Evolutionary conservation across 2,329 filamentous ascomycete genomes (phyloP), one percentile per base, ranked within the genome.

Genomic region (Chaetomium sp.): DNA sequence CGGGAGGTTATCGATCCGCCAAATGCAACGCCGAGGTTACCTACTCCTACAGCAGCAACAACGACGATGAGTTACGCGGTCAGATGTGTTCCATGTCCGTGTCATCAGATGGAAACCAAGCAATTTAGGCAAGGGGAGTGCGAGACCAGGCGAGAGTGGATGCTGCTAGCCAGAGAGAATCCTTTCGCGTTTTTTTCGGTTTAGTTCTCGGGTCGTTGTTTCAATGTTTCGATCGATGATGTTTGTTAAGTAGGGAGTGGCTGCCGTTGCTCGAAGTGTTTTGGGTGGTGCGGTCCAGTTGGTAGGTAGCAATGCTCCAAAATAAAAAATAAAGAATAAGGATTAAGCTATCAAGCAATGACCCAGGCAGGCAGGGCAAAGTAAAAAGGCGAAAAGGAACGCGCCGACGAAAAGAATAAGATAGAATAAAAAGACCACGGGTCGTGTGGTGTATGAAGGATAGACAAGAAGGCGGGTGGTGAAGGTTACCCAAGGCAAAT

Each of bases 81-180:
- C 65, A 67, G 57, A 62, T 61, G 54, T 52, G 59, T 63, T 61
- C 65, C 67, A 69, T 68, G 53, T 61, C 65, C 62, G 53, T 56
- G 63, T 67, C 66, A 67, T 69, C 57, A 50, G 52, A 38, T 14
- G 50, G 27, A 50, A 41, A 54, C 49, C 44, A 51, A 45, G 53
- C n/a, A 50, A 37, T 49, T 49, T 49, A 48, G 38, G 55, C 52
- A 42, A 51, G 41, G 52, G 33, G 27, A 19, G 46, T 46, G 49
- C 10, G 47, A 42, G 19, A 54, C 37, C 19, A 10, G 37, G 47
- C 11, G 8, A 36, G 36, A 38, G 27, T 35, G 19, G 32, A 33
- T 12, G 36, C 41, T 9, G 37, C 34, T 44, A n/a, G 19, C 14
- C 33, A 5, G 7, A 12, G 27, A n/a, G 37, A 8, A 27, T 42